A percentile compares a stretch with the other conserved stretches of the same genome.
Evolutionary conservation across 768 basidiomycete genomes (phyloP).

Genomic region (Xanthoconium stramineum): DNA sequence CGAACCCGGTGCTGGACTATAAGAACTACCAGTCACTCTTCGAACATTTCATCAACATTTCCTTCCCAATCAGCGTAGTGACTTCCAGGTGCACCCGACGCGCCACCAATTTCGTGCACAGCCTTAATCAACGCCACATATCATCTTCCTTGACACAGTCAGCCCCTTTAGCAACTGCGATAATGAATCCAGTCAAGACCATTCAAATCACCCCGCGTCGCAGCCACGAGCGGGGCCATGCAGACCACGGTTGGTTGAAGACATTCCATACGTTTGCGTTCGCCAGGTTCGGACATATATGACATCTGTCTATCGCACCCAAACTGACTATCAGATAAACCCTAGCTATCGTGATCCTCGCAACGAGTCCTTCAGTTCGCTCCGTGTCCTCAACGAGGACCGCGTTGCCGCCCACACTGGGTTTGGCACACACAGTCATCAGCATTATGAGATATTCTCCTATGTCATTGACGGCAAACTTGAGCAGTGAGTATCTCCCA

Average conservation of each 20-base stretch:
- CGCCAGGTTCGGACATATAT: conserved; percentile 45
- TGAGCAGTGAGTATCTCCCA: conserved; percentile 60
- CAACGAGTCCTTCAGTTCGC: conserved; percentile 62
- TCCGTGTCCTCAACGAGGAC: conserved; percentile 93
- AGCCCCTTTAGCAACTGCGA: not conserved
- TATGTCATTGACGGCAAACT: conserved; percentile 79
- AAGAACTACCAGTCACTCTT: conserved; percentile 3
- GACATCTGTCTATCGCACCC: conserved; percentile 17
- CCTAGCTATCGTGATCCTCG: conserved; percentile 56
- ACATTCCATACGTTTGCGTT: conserved; percentile 85
- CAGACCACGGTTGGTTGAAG: conserved; percentile 85
- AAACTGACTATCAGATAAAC: not conserved
- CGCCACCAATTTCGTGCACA: not conserved
- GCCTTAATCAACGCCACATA: not conserved
- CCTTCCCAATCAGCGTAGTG: not conserved
- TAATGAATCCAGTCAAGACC: conserved; percentile 15
- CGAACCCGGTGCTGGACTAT: conserved; percentile 9
- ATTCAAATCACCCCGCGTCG: conserved; percentile 48
- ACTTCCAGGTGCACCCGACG: not conserved
- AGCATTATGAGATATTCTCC: conserved; percentile 89
- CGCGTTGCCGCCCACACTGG: conserved; percentile 74
- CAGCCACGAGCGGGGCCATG: conserved; percentile 65
- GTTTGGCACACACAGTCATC: conserved; percentile 82
- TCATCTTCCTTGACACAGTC: not conserved
- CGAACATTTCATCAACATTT: not conserved